A percentile compares a stretch with the other conserved stretches of the same genome.
Evolutionary conservation across 345 rosid genomes (phyloP).

Genomic region (Eucalyptus cladocalyx): DNA sequence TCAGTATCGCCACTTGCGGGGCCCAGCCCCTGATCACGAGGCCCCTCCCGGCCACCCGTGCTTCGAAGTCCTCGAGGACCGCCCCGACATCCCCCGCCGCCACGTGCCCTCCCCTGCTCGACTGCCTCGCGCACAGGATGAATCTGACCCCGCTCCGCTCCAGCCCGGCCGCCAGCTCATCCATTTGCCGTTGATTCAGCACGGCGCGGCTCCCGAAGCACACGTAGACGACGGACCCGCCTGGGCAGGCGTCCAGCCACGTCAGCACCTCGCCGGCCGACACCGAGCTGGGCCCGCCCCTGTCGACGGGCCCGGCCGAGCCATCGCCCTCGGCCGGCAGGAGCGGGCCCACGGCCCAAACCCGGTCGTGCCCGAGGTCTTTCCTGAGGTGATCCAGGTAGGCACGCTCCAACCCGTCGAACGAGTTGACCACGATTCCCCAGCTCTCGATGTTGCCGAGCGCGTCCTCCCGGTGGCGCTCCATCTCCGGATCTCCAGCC

Average conservation of each 20-base stretch:
- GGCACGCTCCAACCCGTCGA: conserved; percentile 26
- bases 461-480: not conserved
- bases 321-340: conserved; percentile 13
- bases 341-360: conserved; percentile 53
- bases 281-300: not conserved
- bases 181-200: conserved; percentile 22
- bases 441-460: not conserved
- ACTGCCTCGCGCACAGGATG: conserved; percentile 37
- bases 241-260: conserved; percentile 47
- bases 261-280: not conserved
- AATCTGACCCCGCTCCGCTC: conserved; percentile 37
- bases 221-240: conserved; percentile 41
- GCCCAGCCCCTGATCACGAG: conserved; percentile 40
- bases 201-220: conserved; percentile 57
- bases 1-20: conserved; percentile 34
- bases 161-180: conserved; percentile 31
- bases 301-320: not conserved
- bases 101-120: not conserved
- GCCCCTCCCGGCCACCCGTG: conserved; percentile 26
- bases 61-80: conserved; percentile 37
- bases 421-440: conserved; percentile 41
- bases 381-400: conserved; percentile 20
- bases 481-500: not conserved
- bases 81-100: not conserved
- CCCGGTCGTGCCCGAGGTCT: conserved; percentile 26